Evolutionary conservation across 2,329 filamentous ascomycete genomes (phyloP), one percentile per base, ranked within the genome.

Genomic region (Pleomassaria siparia): DNA sequence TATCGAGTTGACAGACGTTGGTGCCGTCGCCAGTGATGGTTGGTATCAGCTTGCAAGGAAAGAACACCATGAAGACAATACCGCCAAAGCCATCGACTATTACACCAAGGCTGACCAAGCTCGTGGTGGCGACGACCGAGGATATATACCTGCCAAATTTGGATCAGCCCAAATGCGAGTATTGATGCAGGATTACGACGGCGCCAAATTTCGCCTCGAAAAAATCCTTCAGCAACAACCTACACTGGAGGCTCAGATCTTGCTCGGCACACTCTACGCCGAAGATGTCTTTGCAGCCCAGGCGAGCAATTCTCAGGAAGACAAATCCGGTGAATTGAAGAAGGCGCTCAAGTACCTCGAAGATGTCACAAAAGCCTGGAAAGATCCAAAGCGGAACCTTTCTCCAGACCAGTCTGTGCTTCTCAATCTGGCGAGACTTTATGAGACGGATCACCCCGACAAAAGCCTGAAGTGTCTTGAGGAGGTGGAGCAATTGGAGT

Each of bases 1-100:
- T 6, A 96, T 99, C 53, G 90, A 96, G 64, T 87, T 89, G 62
- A 97, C 94, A 2, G 94, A 99, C 66, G 89, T 97, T 59, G 96
- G 96, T 69, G 89, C 91, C 3, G 90, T 97, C 69, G 92, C 92
- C 20, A 96, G 92, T 72, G 95, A 99, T 67, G 95, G 94, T 28
- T 97, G 92, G 91, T 99, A 96, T 72, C 75, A 97, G 8, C 82
- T 97, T 32, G 94, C 91, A 22, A 82, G 91, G 51, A 96, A 95
- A 68, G 89, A 92, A 54, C 94, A 99, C 66, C 89, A 90, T 57
- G 82, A 84, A 48, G 87, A 87, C 33, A 85, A 96, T 48, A 73
- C 83, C 6, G 79, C 86, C 16, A 86, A 84, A 47, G 92, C 94
- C 2, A 83, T 81, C 16, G 89, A 96, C 62, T 95, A 87, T 70